phyloP scores from a whole-genome alignment of 371 early-diverging fungal genomes.

The Encephalitozoon intestinalis region DNA sequence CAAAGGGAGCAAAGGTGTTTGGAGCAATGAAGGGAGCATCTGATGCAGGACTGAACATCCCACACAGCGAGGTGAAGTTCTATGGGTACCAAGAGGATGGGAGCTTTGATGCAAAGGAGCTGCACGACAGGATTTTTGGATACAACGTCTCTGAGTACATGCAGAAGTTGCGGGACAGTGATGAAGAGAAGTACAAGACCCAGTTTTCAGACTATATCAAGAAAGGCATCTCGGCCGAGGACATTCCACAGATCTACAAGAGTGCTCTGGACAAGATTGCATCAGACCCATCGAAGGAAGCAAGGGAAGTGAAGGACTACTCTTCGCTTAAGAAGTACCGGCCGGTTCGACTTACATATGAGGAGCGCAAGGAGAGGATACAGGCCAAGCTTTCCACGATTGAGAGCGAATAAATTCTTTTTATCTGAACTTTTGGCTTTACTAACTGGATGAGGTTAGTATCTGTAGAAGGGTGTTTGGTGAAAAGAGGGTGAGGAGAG shows the following conservation, averaged over 20 bases:
- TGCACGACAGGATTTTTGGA: slow-evolving; percentile 94
- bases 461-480: too few species aligned
- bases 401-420: slow-evolving; percentile 13
- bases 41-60: slow-evolving; percentile 94
- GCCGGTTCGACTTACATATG: slow-evolving; percentile 44
- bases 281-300: slow-evolving; percentile 29
- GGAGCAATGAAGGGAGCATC: slow-evolving; percentile 98
- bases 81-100: slow-evolving; percentile 82
- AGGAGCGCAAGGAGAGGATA: slow-evolving; percentile 51
- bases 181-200: slow-evolving; percentile 87
- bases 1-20: slow-evolving; percentile 95
- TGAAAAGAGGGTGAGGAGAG: background rate
- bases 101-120: slow-evolving; percentile 80
- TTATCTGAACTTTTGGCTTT: background rate
- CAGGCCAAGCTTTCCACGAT: slow-evolving; percentile 41
- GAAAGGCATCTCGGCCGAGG: slow-evolving; percentile 76
- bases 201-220: slow-evolving; percentile 90
- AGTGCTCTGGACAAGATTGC: slow-evolving; percentile 68
- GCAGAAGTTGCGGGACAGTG: slow-evolving; percentile 88
- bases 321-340: slow-evolving; percentile 48
- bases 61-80: slow-evolving; percentile 94
- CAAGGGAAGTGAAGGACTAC: slow-evolving; percentile 53
- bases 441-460: too few species aligned
- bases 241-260: slow-evolving; percentile 84
- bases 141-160: slow-evolving; percentile 94